phyloP scores from a whole-genome alignment of 345 rosid genomes.

The Ricinus communis region DNA sequence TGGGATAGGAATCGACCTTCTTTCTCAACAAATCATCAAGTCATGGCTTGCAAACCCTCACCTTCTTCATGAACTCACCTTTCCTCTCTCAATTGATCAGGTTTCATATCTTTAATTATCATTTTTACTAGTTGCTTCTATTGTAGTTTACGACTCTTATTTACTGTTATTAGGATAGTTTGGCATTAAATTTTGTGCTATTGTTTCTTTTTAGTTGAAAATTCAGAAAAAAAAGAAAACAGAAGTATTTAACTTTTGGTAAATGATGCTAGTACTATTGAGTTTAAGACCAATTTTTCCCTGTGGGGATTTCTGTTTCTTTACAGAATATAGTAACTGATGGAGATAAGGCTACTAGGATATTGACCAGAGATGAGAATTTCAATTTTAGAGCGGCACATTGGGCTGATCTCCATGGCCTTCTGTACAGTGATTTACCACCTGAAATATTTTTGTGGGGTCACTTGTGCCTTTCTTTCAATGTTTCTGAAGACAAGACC shows the following conservation, averaged over 20 bases:
- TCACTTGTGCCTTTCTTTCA: constrained; percentile 56
- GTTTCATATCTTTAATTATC: constrained; percentile 34
- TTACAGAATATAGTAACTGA: constrained; percentile 56
- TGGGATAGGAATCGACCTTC: constrained; percentile 64
- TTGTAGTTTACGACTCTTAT: too few relatives aligned
- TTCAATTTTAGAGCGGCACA: constrained; percentile 74
- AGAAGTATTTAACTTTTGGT: too few relatives aligned
- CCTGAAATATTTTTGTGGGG: constrained; percentile 59
- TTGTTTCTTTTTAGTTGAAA: too few relatives aligned
- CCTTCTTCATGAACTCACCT: constrained; percentile 44
- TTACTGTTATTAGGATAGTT: too few relatives aligned
- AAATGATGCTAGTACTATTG: too few relatives aligned
- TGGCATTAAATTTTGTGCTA: too few relatives aligned
- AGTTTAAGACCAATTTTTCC: not conserved
- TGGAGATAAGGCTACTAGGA: constrained; percentile 34
- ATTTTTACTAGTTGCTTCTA: too few relatives aligned
- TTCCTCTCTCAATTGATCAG: constrained; percentile 60
- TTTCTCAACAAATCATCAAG: constrained; percentile 43
- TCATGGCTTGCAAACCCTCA: constrained; percentile 58
- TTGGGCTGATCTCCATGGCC: constrained; percentile 75
- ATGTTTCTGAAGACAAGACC: constrained; percentile 40
- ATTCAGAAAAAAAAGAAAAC: too few relatives aligned
- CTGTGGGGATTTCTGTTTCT: constrained; percentile 6
- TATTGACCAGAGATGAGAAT: constrained; percentile 60
- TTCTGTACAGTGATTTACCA: constrained; percentile 49